These are phyloP conservation scores for Lycium ferocissimum DNA, from an alignment of 257 asterid species.

Conservation along the genomic window DNA sequence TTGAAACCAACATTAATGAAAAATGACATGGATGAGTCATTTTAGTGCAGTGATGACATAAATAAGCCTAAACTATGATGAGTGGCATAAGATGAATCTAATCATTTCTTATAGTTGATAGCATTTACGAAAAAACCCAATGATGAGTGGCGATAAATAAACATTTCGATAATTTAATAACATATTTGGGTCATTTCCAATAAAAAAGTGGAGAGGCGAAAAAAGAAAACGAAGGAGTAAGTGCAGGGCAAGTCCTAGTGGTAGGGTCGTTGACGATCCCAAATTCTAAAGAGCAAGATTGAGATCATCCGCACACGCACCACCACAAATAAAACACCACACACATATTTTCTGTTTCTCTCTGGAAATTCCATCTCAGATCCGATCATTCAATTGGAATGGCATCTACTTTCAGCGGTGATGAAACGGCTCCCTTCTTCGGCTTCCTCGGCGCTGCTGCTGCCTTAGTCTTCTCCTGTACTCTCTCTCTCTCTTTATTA, in stretches of 20 bases:
- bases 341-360: too few relatives aligned
- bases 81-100: too few relatives aligned
- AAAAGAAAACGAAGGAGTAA: not conserved
- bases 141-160: too few relatives aligned
- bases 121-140: too few relatives aligned
- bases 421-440: constrained; percentile 77
- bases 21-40: too few relatives aligned
- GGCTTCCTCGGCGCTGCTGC: constrained; percentile 81
- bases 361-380: constrained; percentile 25
- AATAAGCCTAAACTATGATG: too few relatives aligned
- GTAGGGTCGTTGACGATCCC: not conserved
- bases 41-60: too few relatives aligned
- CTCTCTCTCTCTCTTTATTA: constrained; percentile 16
- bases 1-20: too few relatives aligned
- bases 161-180: too few relatives aligned
- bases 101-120: too few relatives aligned
- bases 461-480: constrained; percentile 73
- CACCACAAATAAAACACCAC: not conserved
- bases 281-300: constrained; percentile 40
- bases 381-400: constrained; percentile 42
- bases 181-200: too few relatives aligned
- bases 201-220: too few relatives aligned
- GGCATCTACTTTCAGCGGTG: constrained; percentile 74
- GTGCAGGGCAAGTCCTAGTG: constrained; percentile 50
- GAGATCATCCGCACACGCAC: not conserved